These are phyloP conservation scores for Annulohypoxylon maeteangense DNA, from an alignment of 495 filamentous ascomycete genomes.

Conservation along the genomic window DNA sequence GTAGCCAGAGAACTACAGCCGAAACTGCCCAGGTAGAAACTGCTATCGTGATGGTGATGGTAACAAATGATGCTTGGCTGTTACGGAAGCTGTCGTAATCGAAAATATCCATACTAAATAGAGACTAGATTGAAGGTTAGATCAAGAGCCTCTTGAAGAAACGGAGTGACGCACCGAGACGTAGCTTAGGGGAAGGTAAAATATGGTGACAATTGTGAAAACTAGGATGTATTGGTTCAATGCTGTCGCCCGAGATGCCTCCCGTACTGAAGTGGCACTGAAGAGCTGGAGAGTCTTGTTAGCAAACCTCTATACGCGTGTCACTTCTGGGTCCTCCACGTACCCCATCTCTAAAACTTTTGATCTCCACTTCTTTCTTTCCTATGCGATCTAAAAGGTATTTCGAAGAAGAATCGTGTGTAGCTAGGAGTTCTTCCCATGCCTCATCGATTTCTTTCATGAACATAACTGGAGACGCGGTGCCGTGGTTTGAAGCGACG, in stretches of 20 bases:
- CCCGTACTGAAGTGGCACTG: slow-evolving; percentile 65
- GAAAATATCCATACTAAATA: slow-evolving; percentile 40
- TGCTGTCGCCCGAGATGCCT: slow-evolving; percentile 64
- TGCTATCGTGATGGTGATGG: slow-evolving; percentile 29
- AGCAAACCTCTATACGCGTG: background rate
- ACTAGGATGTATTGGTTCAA: slow-evolving; percentile 71
- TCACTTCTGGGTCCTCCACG: background rate
- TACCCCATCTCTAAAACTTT: slow-evolving; percentile 41
- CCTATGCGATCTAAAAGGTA: slow-evolving; percentile 33
- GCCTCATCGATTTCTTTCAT: slow-evolving; percentile 49
- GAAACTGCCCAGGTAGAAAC: slow-evolving; percentile 33
- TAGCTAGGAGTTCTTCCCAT: slow-evolving; percentile 49
- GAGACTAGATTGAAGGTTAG: slow-evolving; percentile 16
- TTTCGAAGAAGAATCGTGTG: slow-evolving; percentile 8
- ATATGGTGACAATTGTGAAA: slow-evolving; percentile 64
- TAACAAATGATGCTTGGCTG: slow-evolving; percentile 26
- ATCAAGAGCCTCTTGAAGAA: background rate
- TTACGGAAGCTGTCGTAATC: slow-evolving; percentile 19
- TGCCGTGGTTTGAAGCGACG: background rate
- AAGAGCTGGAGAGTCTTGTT: slow-evolving; percentile 34
- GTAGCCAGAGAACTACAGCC: slow-evolving; percentile 32
- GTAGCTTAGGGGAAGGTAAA: slow-evolving; percentile 33
- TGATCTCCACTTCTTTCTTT: slow-evolving; percentile 42
- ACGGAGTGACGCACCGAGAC: slow-evolving; percentile 8
- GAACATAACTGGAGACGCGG: slow-evolving; percentile 34